Conservation (phyloP, 1,284 basidiomycete species). For the Tylopilus sp. region DNA sequence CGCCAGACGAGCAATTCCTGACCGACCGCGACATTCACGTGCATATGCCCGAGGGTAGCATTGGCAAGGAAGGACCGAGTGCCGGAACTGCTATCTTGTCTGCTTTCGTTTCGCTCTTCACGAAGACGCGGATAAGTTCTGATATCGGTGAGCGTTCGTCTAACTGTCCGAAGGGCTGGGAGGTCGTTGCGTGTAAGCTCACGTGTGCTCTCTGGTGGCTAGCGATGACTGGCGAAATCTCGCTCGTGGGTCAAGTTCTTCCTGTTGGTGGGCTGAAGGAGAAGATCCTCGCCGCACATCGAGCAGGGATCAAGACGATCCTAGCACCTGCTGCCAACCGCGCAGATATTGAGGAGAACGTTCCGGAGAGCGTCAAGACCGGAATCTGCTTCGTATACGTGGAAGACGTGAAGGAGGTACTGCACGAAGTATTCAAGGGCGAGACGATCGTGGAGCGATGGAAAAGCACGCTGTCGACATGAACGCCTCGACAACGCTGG, state of each 20-base stretch:
- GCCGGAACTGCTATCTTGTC: constrained; percentile 92
- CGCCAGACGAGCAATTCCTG: constrained; percentile 71
- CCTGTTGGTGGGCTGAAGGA: constrained; percentile 94
- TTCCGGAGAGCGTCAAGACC: constrained; percentile 89
- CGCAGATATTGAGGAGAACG: constrained; percentile 93
- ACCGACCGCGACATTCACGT: constrained; percentile 86
- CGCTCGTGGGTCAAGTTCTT: constrained; percentile 86
- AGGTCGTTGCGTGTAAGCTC: neutral
- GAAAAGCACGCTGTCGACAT: constrained; percentile 51
- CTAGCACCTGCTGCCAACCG: constrained; percentile 85
- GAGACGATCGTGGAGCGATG: constrained; percentile 59
- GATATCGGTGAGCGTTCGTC: constrained; percentile 68
- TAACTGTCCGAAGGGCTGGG: neutral
- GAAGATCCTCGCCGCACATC: constrained; percentile 92
- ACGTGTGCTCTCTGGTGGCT: constrained; percentile 4
- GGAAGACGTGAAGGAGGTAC: constrained; percentile 84
- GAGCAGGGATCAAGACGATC: constrained; percentile 90
- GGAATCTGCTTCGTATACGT: constrained; percentile 93
- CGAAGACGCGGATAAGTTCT: constrained; percentile 75
- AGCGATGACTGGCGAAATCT: constrained; percentile 97
- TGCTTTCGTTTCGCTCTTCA: constrained; percentile 90
- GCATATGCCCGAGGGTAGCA: constrained; percentile 95
- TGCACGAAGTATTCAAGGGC: constrained; percentile 79
- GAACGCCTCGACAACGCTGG: neutral
- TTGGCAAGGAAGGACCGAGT: constrained; percentile 97